Base-by-base conservation (phyloP, 2,329 filamentous ascomycete genomes). In the Neophaeococcomyces mojaviensis region DNA sequence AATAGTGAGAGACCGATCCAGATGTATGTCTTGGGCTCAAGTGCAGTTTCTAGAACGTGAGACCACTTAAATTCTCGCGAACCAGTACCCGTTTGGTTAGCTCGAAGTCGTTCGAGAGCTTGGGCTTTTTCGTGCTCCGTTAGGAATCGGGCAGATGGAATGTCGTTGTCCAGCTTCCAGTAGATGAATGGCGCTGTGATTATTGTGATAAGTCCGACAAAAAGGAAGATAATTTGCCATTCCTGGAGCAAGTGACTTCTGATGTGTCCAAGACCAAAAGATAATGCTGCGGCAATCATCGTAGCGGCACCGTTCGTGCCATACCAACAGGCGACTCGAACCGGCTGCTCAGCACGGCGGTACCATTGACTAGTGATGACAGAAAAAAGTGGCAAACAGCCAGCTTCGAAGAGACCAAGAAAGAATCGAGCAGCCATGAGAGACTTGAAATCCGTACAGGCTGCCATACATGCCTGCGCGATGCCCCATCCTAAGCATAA, bases 291-390 rank as follows among this genome's bases (percentile, higher is more conserved):
- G 0, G 77, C 78, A 10, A 78, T 60, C 33, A 82, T 77, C 4
- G 72, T 79, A 0, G 76, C 75, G 0, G 72, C 48, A 0, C 78
- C 78, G 42, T 78, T 82, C 0, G 77, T 81, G 3, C 76, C 69
- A 53, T 84, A 84, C 81, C 81, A 85, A n/a, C 73, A 72, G 0
- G 78, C 78, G 2, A 82, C 72, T 0, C 81, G 70, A 20, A 81
- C 60, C 0, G 80, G 78, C 59, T 84, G 81, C 55, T 85, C 79
- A 3, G 69, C 68, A 44, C 66, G 64, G 10, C 67, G 63, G 51
- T 71, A 71, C 68, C 69, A 71, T 30, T 69, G 64, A 31, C 64
- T 65, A 1, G 68, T 71, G 39, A 71, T 70, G 19, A 71, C 59
- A 36, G 61, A 62, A 41, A 71, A 72, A 2, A 71, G 57, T 0